A percentile compares a stretch with the other conserved stretches of the same genome.
phyloP scores from a whole-genome alignment of 2,329 filamentous ascomycete species.

The Orbilia blumenaviensis region DNA sequence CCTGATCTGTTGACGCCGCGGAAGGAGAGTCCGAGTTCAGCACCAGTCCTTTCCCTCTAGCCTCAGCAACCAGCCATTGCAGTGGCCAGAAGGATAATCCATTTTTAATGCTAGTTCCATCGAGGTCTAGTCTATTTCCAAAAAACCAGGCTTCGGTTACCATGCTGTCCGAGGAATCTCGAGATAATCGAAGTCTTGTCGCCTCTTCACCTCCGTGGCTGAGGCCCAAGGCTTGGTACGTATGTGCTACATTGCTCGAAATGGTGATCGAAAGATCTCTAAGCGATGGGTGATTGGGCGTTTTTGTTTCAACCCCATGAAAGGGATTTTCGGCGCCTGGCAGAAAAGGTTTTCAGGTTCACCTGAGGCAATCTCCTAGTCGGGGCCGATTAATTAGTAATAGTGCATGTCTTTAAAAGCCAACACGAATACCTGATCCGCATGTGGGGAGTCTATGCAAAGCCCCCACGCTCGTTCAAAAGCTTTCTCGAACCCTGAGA shows the following conservation, averaged over 20 bases:
- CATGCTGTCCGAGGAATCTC: not conserved
- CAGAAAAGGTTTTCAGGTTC: not conserved
- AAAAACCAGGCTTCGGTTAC: constrained; percentile 31
- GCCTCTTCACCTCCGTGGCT: not conserved
- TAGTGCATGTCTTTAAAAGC: not conserved
- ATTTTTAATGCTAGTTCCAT: constrained; percentile 9
- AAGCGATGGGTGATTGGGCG: not conserved
- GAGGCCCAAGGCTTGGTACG: constrained; percentile 18
- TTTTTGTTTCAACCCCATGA: constrained; percentile 28
- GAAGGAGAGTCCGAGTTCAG: not conserved
- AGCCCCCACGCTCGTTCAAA: constrained; percentile 14
- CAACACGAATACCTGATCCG: not conserved
- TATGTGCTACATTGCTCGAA: constrained; percentile 2
- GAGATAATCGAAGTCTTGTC: not conserved
- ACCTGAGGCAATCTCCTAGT: not conserved
- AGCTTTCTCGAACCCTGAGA: not conserved
- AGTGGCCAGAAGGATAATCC: constrained; percentile 32
- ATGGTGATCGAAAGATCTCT: not conserved
- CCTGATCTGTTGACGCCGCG: not conserved
- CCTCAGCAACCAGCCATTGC: constrained; percentile 22
- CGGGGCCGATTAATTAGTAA: not conserved
- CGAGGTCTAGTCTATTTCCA: constrained; percentile 14
- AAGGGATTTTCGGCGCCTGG: constrained; percentile 12
- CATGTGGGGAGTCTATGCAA: not conserved
- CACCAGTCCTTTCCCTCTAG: constrained; percentile 1